These are phyloP conservation scores for Aquilaria yunnanensis DNA, from an alignment of 345 rosid species.

Conservation along the genomic window DNA sequence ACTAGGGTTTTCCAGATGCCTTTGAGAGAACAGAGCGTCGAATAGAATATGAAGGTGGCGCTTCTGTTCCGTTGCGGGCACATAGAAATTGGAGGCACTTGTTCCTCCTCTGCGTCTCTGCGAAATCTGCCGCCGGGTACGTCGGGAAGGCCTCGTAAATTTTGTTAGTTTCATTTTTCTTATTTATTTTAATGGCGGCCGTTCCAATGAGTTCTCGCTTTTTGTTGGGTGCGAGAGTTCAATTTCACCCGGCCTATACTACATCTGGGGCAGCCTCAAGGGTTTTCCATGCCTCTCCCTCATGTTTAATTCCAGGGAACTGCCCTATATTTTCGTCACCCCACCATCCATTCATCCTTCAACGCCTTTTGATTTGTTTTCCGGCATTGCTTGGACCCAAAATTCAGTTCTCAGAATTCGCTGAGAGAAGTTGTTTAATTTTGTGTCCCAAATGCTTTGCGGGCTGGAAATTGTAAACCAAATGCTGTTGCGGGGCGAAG, in stretches of 20 bases:
- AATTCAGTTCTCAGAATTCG: too few species aligned
- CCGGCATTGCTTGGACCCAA: too few species aligned
- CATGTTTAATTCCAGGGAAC: constrained; percentile 18
- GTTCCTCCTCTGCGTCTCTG: constrained; percentile 9
- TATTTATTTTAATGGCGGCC: constrained; percentile 16
- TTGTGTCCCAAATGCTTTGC: too few species aligned
- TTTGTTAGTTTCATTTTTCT: not conserved
- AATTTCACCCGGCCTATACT: constrained; percentile 42
- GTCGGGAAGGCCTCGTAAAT: constrained; percentile 15
- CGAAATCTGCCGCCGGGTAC: constrained; percentile 6
- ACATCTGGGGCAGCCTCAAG: constrained; percentile 17
- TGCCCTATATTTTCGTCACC: constrained; percentile 9
- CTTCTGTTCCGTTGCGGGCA: constrained; percentile 43
- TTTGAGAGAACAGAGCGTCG: constrained; percentile 33
- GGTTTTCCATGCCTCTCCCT: constrained; percentile 13
- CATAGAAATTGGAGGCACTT: constrained; percentile 10
- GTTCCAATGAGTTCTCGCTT: constrained; percentile 32
- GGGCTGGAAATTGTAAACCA: too few species aligned
- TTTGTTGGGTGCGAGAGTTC: constrained; percentile 10
- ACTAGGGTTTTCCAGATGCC: constrained; percentile 15
- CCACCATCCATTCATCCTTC: not conserved
- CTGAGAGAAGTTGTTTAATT: too few species aligned
- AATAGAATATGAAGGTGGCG: not conserved
- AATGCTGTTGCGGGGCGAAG: too few species aligned
- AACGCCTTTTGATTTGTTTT: too few species aligned